These are phyloP conservation scores for Penicillium olsonii DNA, from an alignment of 2,329 filamentous ascomycete species.

Conservation along the genomic window DNA sequence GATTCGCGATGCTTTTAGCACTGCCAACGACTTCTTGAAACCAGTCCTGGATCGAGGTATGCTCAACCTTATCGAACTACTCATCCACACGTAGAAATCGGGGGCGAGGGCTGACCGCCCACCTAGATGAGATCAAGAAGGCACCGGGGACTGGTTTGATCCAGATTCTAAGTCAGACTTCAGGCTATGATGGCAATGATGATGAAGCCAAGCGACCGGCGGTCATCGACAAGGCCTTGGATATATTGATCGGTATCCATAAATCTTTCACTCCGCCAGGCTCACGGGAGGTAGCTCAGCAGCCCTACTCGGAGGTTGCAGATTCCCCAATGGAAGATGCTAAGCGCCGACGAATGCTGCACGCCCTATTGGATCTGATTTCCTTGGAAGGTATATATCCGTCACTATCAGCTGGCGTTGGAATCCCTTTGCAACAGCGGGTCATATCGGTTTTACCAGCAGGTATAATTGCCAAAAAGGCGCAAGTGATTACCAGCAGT, in stretches of 20 bases:
- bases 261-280: constrained; percentile 32
- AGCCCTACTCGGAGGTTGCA: constrained; percentile 14
- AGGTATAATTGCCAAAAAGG: constrained; percentile 44
- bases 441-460: constrained; percentile 46
- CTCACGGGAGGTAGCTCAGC: constrained; percentile 5
- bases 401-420: constrained; percentile 44
- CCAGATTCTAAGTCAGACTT: constrained; percentile 30
- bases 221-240: constrained; percentile 38
- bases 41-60: constrained; percentile 46
- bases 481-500: constrained; percentile 16
- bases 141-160: constrained; percentile 37
- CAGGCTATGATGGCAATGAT: constrained; percentile 8
- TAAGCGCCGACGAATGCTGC: constrained; percentile 40
- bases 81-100: constrained; percentile 1
- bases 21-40: constrained; percentile 37
- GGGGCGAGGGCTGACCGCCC: constrained; percentile 29
- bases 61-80: constrained; percentile 25
- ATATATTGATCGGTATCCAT: constrained; percentile 38
- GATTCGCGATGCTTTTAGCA: constrained; percentile 35
- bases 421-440: constrained; percentile 46
- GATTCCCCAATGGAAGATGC: constrained; percentile 42
- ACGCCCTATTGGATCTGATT: constrained; percentile 46
- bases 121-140: constrained; percentile 43
- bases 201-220: constrained; percentile 24
- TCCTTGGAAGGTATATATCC: constrained; percentile 49